Percentiles rank a stretch among this genome's conserved stretches.
Evolutionary conservation across 495 filamentous ascomycete species (phyloP).

Genomic region (Aspergillus incahuasiensis): DNA sequence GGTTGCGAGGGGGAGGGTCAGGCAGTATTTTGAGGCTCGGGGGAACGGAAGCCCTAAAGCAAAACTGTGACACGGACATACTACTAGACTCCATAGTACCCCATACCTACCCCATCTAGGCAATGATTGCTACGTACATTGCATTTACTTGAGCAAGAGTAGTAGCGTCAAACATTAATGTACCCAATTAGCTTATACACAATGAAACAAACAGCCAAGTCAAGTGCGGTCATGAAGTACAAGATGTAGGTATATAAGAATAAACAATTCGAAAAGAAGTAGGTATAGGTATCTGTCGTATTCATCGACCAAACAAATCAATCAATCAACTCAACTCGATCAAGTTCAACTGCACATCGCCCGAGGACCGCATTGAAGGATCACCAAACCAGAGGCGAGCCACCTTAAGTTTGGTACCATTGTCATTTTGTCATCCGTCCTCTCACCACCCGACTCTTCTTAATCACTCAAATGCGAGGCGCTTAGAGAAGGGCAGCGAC

Average conservation of each 20-base stretch:
- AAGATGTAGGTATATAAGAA: neutral
- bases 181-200: constrained; percentile 6
- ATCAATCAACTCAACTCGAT: neutral
- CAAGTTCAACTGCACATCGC: neutral
- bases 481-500: constrained; percentile 73
- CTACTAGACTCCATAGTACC: neutral
- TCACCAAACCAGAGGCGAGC: neutral
- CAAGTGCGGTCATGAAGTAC: neutral
- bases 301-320: constrained; percentile 12
- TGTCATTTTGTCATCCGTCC: neutral
- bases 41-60: constrained; percentile 25
- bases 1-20: constrained; percentile 49
- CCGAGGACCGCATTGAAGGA: neutral
- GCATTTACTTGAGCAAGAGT: neutral
- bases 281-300: constrained; percentile 12
- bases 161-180: constrained; percentile 3
- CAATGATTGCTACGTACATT: neutral
- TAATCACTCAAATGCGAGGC: neutral
- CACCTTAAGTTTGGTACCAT: neutral
- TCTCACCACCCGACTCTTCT: neutral
- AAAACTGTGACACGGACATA: too few relatives aligned
- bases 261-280: neutral
- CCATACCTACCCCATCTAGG: neutral
- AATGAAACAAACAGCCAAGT: constrained; percentile 4
- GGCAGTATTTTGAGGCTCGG: constrained; percentile 49